Evolutionary conservation across 208 protist genomes (phyloP).

Genomic region (Crithidia brevicula): DNA sequence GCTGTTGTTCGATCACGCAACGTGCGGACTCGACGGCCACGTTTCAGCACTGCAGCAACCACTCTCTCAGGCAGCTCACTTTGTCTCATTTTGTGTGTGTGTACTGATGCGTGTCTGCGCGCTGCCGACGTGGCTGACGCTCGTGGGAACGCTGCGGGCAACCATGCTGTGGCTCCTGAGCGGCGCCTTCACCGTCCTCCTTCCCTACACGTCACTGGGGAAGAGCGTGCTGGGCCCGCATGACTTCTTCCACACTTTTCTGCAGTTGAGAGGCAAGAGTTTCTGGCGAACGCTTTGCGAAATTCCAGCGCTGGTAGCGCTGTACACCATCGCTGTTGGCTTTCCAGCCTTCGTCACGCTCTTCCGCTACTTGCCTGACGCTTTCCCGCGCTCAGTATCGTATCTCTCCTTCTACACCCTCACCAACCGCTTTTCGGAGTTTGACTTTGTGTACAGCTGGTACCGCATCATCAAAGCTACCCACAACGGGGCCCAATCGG

Average conservation of each 20-base stretch:
- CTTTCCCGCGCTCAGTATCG: conserved; percentile 18
- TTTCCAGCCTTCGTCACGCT: conserved; percentile 19
- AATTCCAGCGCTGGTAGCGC: conserved; percentile 9
- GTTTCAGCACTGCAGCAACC: not conserved
- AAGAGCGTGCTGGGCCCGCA: not conserved
- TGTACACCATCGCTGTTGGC: conserved; percentile 22
- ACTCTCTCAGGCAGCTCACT: not conserved
- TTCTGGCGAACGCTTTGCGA: conserved; percentile 24
- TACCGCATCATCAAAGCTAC: conserved; percentile 7
- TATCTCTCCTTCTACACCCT: conserved; percentile 20
- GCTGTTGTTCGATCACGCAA: conserved; percentile 23
- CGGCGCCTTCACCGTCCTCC: conserved; percentile 15
- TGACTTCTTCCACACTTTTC: conserved; percentile 22
- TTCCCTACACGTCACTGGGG: conserved; percentile 11
- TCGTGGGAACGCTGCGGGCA: conserved; percentile 11
- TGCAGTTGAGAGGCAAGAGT: not conserved
- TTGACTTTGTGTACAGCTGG: conserved; percentile 21
- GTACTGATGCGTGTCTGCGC: conserved; percentile 22
- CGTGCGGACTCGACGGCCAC: not conserved
- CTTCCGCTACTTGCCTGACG: conserved; percentile 14
- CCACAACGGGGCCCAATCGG: not conserved
- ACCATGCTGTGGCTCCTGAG: conserved; percentile 23
- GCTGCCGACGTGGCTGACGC: conserved; percentile 26
- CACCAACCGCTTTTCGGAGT: conserved; percentile 3
- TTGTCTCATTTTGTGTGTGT: conserved; percentile 6